phyloP scores from a whole-genome alignment of 352 stramenopile genomes.

The Plasmopara viticola region DNA sequence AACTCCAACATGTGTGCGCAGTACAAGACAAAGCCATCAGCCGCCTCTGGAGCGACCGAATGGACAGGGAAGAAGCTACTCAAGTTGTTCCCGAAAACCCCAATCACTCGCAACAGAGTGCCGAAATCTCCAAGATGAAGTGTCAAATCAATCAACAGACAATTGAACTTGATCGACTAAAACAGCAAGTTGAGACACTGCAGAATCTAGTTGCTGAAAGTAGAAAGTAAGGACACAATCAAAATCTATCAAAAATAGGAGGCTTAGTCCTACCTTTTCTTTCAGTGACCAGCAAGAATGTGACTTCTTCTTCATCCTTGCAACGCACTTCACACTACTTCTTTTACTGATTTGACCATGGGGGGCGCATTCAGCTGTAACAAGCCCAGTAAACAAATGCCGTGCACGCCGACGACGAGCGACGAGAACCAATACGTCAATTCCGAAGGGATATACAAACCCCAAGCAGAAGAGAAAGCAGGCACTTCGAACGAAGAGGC shows the following conservation, averaged over 20 bases:
- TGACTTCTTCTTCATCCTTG: not conserved
- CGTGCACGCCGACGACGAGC: constrained; percentile 4
- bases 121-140: constrained; percentile 11
- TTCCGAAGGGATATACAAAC: constrained; percentile 3
- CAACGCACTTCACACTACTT: not conserved
- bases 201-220: constrained; percentile 18
- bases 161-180: constrained; percentile 23
- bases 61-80: not conserved
- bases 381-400: constrained; percentile 4
- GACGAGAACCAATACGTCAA: constrained; percentile 5
- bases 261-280: not conserved
- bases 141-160: constrained; percentile 18
- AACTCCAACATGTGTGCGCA: constrained; percentile 42
- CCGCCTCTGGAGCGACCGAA: constrained; percentile 13
- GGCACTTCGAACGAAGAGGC: too few relatives aligned
- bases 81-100: not conserved
- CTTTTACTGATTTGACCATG: constrained; percentile 2
- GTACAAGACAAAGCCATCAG: constrained; percentile 36
- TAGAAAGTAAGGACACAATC: not conserved
- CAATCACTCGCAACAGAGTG: not conserved
- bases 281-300: not conserved
- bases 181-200: constrained; percentile 22
- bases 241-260: not conserved
- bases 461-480: constrained; percentile 3
- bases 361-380: constrained; percentile 12